These are phyloP conservation scores for Elongisporangium senticosum DNA, from an alignment of 352 stramenopile species.

Conservation along the genomic window DNA sequence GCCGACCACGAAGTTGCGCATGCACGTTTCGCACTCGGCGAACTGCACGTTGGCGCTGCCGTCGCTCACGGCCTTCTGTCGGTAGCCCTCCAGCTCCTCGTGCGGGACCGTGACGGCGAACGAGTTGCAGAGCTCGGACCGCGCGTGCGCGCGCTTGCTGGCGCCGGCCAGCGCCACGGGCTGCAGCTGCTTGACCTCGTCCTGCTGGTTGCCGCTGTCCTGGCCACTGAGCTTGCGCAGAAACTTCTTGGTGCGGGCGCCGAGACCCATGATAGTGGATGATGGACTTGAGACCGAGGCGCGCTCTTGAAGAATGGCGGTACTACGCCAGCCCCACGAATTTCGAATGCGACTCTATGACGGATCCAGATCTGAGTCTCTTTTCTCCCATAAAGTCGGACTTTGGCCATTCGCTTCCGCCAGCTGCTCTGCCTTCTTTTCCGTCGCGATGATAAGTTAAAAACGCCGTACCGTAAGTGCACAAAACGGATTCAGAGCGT, in stretches of 20 bases:
- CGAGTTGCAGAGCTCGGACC: constrained; percentile 56
- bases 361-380: background rate
- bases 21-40: constrained; percentile 47
- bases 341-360: background rate
- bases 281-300: constrained; percentile 2
- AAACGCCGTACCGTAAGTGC: no score
- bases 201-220: constrained; percentile 29
- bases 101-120: constrained; percentile 43
- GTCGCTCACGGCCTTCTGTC: constrained; percentile 54
- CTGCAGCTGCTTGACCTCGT: constrained; percentile 50
- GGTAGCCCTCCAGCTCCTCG: constrained; percentile 23
- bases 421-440: background rate
- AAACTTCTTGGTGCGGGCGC: constrained; percentile 37
- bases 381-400: background rate
- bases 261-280: constrained; percentile 29
- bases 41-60: constrained; percentile 9
- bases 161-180: constrained; percentile 64
- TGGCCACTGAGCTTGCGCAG: constrained; percentile 39
- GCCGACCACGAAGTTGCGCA: constrained; percentile 44
- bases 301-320: constrained; percentile 6
- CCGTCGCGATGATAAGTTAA: background rate
- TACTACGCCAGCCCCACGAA: background rate
- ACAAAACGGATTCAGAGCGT: background rate
- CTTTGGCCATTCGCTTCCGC: background rate
- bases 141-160: constrained; percentile 40